A percentile compares a stretch with the other conserved stretches of the same genome.
Evolutionary conservation across 2,329 filamentous ascomycete species (phyloP).

Genomic region (Colletotrichum plurivorum): DNA sequence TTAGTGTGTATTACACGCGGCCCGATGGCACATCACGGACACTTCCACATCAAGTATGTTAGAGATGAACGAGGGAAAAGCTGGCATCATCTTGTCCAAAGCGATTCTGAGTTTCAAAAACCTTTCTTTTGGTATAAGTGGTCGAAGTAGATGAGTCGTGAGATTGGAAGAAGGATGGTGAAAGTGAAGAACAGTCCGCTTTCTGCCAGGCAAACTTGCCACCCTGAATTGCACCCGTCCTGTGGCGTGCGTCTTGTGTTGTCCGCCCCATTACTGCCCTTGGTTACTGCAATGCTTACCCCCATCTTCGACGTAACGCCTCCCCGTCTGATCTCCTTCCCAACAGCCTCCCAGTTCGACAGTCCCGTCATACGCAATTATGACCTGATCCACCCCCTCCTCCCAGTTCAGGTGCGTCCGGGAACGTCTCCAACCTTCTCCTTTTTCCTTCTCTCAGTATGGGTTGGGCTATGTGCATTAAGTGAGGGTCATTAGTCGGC

Average conservation of each 20-base stretch:
- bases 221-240: slow-evolving; percentile 12
- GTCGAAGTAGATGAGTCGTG: slow-evolving; percentile 27
- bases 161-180: slow-evolving; percentile 37
- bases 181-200: slow-evolving; percentile 34
- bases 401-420: slow-evolving; percentile 34
- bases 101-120: slow-evolving; percentile 13
- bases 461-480: slow-evolving; percentile 17
- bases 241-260: slow-evolving; percentile 11
- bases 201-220: slow-evolving; percentile 23
- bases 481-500: slow-evolving; percentile 18
- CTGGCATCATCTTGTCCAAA: background rate
- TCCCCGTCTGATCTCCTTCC: slow-evolving; percentile 4
- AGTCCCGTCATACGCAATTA: slow-evolving; percentile 35
- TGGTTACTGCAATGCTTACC: slow-evolving; percentile 27
- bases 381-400: slow-evolving; percentile 33
- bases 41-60: background rate
- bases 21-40: slow-evolving; percentile 25
- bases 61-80: background rate
- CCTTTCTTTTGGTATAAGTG: slow-evolving; percentile 7
- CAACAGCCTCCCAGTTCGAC: background rate
- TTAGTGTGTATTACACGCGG: slow-evolving; percentile 3
- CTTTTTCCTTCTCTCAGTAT: slow-evolving; percentile 3
- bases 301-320: slow-evolving; percentile 16
- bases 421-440: slow-evolving; percentile 21
- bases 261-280: slow-evolving; percentile 19